A percentile compares a stretch with the other conserved stretches of the same genome.
These are phyloP conservation scores for Vinca minor DNA, from an alignment of 257 asterid genomes.

Conservation along the genomic window DNA sequence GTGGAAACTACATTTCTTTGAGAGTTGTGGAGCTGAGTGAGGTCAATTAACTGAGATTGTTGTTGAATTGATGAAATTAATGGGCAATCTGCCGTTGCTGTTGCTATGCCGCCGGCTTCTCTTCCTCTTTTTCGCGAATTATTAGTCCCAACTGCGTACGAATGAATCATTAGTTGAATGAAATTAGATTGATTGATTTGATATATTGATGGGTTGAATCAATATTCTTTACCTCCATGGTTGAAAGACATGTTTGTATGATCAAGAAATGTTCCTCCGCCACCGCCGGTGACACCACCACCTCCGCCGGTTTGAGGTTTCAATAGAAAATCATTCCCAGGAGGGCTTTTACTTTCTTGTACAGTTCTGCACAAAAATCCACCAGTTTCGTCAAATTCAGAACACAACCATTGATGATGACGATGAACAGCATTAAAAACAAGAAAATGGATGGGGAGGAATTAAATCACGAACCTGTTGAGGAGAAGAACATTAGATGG, in stretches of 20 bases:
- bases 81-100: slow-evolving; percentile 8
- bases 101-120: slow-evolving; percentile 16
- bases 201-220: too few relatives aligned
- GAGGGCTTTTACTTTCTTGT: slow-evolving; percentile 29
- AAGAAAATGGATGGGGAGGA: background rate
- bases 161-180: too few relatives aligned
- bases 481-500: slow-evolving; percentile 34
- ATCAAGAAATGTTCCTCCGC: slow-evolving; percentile 25
- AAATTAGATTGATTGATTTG: too few relatives aligned
- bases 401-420: too few relatives aligned
- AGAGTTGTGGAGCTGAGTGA: slow-evolving; percentile 23
- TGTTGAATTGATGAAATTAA: slow-evolving; percentile 22
- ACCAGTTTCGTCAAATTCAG: background rate
- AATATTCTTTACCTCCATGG: slow-evolving; percentile 24
- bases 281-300: slow-evolving; percentile 14
- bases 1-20: slow-evolving; percentile 33
- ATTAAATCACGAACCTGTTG: slow-evolving; percentile 21
- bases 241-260: slow-evolving; percentile 27
- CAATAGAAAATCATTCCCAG: slow-evolving; percentile 17
- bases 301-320: slow-evolving; percentile 22
- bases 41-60: slow-evolving; percentile 26
- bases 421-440: too few relatives aligned
- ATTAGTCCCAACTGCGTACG: slow-evolving; percentile 22
- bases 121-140: slow-evolving; percentile 30
- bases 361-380: slow-evolving; percentile 18